phyloP scores from a whole-genome alignment of 2,329 filamentous ascomycete species.

The Amesomyces nigricolor region DNA sequence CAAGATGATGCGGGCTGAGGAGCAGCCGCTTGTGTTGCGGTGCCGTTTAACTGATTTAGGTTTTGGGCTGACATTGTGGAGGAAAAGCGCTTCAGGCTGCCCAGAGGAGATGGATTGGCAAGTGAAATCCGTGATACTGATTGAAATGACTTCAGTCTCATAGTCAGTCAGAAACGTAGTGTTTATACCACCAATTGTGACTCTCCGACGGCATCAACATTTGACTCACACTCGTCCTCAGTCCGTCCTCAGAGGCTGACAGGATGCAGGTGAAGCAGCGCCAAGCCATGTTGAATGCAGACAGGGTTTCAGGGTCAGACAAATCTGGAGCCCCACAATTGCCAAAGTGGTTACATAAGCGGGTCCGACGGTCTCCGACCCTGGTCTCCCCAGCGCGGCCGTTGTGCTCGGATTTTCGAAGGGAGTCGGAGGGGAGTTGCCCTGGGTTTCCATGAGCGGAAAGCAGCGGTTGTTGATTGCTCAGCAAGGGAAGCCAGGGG shows the following conservation, averaged over 20 bases:
- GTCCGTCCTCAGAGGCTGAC: slow-evolving; percentile 14
- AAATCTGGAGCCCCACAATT: too few relatives aligned
- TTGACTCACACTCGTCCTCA: slow-evolving; percentile 19
- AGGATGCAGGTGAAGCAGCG: not conserved
- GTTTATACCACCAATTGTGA: slow-evolving; percentile 2
- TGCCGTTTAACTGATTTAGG: slow-evolving; percentile 4
- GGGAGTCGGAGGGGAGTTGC: too few relatives aligned
- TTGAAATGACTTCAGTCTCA: slow-evolving; percentile 15
- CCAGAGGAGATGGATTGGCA: slow-evolving; percentile 4
- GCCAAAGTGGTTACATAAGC: too few relatives aligned
- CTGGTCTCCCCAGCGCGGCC: too few relatives aligned
- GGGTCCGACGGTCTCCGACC: too few relatives aligned
- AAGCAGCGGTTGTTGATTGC: too few relatives aligned
- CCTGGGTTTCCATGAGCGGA: too few relatives aligned
- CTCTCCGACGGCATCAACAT: not conserved
- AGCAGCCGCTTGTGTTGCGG: not conserved
- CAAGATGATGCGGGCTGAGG: slow-evolving; percentile 27
- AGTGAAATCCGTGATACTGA: slow-evolving; percentile 11
- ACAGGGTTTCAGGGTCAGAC: too few relatives aligned
- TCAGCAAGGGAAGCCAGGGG: not conserved
- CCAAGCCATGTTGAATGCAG: not conserved
- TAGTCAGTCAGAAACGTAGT: slow-evolving; percentile 10
- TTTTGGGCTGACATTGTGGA: slow-evolving; percentile 19
- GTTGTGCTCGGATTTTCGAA: too few relatives aligned
- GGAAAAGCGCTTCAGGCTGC: slow-evolving; percentile 1